Percentiles rank a stretch among this genome's conserved stretches.
phyloP scores from a whole-genome alignment of 148 eudicot species.

The Fagopyrum tataricum region DNA sequence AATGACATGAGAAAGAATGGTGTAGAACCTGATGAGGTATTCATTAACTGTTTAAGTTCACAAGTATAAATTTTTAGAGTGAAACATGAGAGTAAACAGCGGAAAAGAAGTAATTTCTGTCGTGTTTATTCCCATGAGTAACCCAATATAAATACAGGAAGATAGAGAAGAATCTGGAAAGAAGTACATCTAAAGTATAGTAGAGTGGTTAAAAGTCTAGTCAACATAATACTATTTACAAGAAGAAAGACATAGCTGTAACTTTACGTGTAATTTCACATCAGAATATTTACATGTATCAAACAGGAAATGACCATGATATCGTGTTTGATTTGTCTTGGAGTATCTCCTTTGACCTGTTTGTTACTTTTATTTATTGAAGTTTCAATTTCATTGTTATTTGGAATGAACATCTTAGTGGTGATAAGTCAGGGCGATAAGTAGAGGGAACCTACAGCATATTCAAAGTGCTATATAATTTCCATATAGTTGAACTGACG shows the following conservation, averaged over 20 bases:
- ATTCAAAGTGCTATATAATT: neutral
- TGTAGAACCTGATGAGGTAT: slow-evolving; percentile 89
- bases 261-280: too few species aligned
- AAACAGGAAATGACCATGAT: neutral
- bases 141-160: too few species aligned
- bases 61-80: neutral
- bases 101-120: too few species aligned
- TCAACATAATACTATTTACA: too few species aligned
- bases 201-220: too few species aligned
- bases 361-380: neutral
- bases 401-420: neutral
- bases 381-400: neutral
- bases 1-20: slow-evolving; percentile 79
- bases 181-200: too few species aligned
- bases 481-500: neutral
- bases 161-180: too few species aligned
- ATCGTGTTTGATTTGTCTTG: neutral
- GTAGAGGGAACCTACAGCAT: neutral
- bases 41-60: slow-evolving; percentile 8
- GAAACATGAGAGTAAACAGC: neutral
- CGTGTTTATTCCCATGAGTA: too few species aligned
- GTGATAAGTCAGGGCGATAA: neutral
- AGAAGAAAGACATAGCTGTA: too few species aligned
- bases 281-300: too few species aligned
- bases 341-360: neutral